Base-by-base conservation (phyloP, 1,139 yeast genomes). In the Taphrina deformans region DNA sequence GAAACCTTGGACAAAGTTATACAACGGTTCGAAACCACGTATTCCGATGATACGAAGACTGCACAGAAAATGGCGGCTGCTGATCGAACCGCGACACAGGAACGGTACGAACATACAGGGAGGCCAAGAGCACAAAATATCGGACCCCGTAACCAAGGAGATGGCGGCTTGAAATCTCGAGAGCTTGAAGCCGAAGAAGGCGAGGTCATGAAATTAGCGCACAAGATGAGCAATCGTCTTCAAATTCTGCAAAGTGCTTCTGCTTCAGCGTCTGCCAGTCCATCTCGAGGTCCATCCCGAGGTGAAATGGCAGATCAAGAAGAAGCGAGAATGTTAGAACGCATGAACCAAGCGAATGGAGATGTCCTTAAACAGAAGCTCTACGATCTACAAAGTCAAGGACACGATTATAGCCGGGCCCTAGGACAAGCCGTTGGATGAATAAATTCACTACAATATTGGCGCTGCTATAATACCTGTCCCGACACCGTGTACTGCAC, bases 111-210 rank as follows among this genome's bases (percentile, higher is more conserved):
- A n/a, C 63, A 59, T 41, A 59, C 63, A 3, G 63, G 63, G 7
- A 23, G 56, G 16, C 33, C 38, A 10, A 31, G 53, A 31, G 48
- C 63, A 12, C 50, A 48, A 31, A n/a, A 38, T 12, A 48, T 59
- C 14, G 50, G 50, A 5, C 56, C 55, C 3, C 55, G 55, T 7
- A 31, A 33, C 26, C 35, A n/a, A n/a, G 52, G 52, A 5, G n/a
- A 21, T n/a, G 48, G 29, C 5, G 45, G 55, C 26, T 23, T 26
- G 23, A 59, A 59, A 24, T 59, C 63, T 23, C 40, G 63, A 5
- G 50, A 48, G 27, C 50, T 59, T 18, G 63, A 59, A 27, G 55
- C 55, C 4, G 63, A 59, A 21, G 63, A 59, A 29, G 63, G 63
- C 9, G 63, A 59, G 40, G 40, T 59, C 29, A 59, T 59, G 63